Conservation (phyloP, 139 green algal genomes). For the Chlorella sp. region DNA sequence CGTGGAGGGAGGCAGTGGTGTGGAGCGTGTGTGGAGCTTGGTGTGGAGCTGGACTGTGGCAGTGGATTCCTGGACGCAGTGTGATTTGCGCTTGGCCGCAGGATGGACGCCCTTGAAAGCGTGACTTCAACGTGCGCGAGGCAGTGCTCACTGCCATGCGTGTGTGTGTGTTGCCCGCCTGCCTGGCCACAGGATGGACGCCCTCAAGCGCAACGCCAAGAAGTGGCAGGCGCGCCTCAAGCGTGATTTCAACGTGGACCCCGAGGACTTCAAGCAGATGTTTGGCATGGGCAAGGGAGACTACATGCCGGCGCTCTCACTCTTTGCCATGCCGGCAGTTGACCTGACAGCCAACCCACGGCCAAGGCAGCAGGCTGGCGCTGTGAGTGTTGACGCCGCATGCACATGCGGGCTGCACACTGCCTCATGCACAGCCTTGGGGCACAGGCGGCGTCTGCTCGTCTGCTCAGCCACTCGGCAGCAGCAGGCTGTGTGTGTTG, state of each 20-base stretch:
- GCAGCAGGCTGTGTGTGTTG: neutral
- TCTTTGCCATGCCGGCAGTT: constrained; percentile 19
- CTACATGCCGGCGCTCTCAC: constrained; percentile 11
- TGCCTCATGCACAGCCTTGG: neutral
- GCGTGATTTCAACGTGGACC: constrained; percentile 24
- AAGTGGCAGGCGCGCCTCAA: constrained; percentile 12
- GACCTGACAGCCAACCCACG: neutral
- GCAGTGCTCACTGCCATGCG: neutral
- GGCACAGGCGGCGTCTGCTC: neutral
- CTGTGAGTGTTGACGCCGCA: neutral
- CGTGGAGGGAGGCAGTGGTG: no score
- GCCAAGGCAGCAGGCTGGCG: neutral
- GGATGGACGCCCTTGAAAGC: neutral
- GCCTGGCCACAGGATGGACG: constrained; percentile 7
- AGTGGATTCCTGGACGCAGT: neutral
- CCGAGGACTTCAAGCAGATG: constrained; percentile 8
- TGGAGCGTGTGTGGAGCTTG: no score
- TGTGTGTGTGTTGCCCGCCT: neutral
- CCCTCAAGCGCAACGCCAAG: constrained; percentile 5
- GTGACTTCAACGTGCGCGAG: neutral
- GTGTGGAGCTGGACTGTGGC: neutral
- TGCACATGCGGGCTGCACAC: neutral
- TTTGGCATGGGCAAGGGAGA: constrained; percentile 26
- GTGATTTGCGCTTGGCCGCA: neutral
- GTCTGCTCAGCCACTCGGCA: neutral